Evolutionary conservation across 208 protist species (phyloP).

Genomic region (Strigomonas galati): DNA sequence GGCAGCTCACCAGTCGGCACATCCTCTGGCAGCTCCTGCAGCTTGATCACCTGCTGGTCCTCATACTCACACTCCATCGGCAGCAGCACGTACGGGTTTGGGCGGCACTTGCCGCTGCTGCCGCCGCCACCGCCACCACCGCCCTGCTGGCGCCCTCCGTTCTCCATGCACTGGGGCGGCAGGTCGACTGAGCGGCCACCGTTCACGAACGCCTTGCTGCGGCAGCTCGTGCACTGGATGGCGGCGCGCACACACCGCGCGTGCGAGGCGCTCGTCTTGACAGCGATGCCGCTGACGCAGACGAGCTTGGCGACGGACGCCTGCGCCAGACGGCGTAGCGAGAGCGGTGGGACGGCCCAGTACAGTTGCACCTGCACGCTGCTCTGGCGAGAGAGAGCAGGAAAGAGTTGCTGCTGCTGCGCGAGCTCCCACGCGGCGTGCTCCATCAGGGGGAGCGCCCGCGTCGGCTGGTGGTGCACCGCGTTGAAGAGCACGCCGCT

Average conservation of each 20-base stretch:
- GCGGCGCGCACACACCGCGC: constrained; percentile 77
- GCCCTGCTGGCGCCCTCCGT: constrained; percentile 42
- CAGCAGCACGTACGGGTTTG: constrained; percentile 92
- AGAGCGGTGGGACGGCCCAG: constrained; percentile 75
- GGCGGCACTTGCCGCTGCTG: constrained; percentile 67
- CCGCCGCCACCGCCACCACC: constrained; percentile 21
- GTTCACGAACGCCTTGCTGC: constrained; percentile 80
- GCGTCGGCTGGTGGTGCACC: constrained; percentile 64
- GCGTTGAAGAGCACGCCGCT: constrained; percentile 64
- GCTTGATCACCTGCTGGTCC: constrained; percentile 91
- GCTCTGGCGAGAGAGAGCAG: constrained; percentile 46
- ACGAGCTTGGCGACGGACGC: constrained; percentile 76
- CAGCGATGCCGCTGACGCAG: constrained; percentile 88
- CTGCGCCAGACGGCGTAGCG: constrained; percentile 79
- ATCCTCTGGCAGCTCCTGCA: constrained; percentile 95
- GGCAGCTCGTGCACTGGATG: constrained; percentile 90
- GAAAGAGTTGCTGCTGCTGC: constrained; percentile 63
- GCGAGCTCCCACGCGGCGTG: constrained; percentile 80
- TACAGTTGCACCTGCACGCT: constrained; percentile 88
- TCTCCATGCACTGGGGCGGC: constrained; percentile 85
- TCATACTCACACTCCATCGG: constrained; percentile 92
- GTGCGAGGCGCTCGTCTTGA: constrained; percentile 80
- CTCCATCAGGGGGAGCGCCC: constrained; percentile 80
- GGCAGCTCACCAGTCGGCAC: constrained; percentile 94
- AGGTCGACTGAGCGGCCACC: constrained; percentile 74